Base-by-base conservation (phyloP, 176 grass and related monocot species). In the Pontederia paniculata region DNA sequence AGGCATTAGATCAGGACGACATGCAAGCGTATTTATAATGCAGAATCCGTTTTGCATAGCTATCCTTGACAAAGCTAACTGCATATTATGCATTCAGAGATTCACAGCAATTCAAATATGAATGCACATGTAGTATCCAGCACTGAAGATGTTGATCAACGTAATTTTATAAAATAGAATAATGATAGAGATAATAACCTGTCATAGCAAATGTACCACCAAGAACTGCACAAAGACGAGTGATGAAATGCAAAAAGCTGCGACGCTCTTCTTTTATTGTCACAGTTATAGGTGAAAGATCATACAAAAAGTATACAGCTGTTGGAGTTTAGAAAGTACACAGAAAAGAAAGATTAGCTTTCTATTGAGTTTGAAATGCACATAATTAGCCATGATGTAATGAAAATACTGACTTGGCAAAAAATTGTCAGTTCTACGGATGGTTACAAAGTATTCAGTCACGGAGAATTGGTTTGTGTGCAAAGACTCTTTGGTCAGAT, bases 191-290 rank as follows among this genome's bases (percentile, higher is more conserved):
- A 72, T 2, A 13, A 22, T 48, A 51, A 98, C 93, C 93, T 68
- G 87, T 98, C 80, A 98, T 75, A 67, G 93, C 86, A 87, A 98
- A 98, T 71, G 93, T 98, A 51, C 93, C 93, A 16, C 93, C 93
- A 84, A 98, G 93, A 41, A 98, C 80, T 18, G 93, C 93, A 74
- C 87, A 98, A 15, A 98, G 66, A 58, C 87, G 93, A 44, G 93
- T 91, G 46, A 98, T 17, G 72, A 98, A 98, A 84, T 98, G 93
- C 23, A 98, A 83, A 75, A 98, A 98, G 51, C 89, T 91, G 7
- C 83, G 72, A 41, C 80, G 77, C 78, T 88, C 93, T 76, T 98
- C 93, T 81, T 76, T 88, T 49, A 98, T 98, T 66, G 87, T 88
- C 54, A 98, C 93, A 47, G 78, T 98, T 68, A 98, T 98, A 67